Evolutionary conservation across 805 yeast species (phyloP).

Genomic region (Maudiozyma saulgeensis): DNA sequence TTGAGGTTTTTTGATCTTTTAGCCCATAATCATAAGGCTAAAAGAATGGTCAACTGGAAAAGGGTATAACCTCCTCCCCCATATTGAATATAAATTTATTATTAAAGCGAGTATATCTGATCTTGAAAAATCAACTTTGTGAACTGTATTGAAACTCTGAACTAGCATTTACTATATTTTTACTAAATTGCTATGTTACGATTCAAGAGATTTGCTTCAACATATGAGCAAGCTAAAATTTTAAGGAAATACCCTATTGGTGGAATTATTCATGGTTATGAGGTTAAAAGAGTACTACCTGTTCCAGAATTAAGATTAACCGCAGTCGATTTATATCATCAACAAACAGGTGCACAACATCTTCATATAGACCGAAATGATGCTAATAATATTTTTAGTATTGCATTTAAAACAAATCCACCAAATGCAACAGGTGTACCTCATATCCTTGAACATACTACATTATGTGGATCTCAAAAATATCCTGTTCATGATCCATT

Average conservation of each 20-base stretch:
- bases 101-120: no score
- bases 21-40: no score
- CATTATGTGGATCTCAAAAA: slow-evolving; percentile 84
- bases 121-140: no score
- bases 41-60: no score
- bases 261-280: slow-evolving; percentile 53
- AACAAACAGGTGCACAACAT: slow-evolving; percentile 65
- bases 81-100: no score
- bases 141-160: no score
- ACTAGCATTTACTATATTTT: no score
- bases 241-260: slow-evolving; percentile 56
- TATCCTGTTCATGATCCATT: slow-evolving; percentile 96
- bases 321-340: slow-evolving; percentile 66
- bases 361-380: slow-evolving; percentile 74
- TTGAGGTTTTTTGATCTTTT: no score
- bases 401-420: slow-evolving; percentile 88
- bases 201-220: slow-evolving; percentile 19
- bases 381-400: slow-evolving; percentile 81
- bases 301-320: slow-evolving; percentile 76
- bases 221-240: slow-evolving; percentile 26
- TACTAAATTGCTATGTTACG: slow-evolving; percentile 14
- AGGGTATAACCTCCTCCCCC: no score
- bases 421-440: slow-evolving; percentile 95
- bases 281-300: slow-evolving; percentile 50
- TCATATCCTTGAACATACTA: slow-evolving; percentile 91